These are phyloP conservation scores for Colletotrichum siamense DNA, from an alignment of 2,329 filamentous ascomycete species.

Conservation along the genomic window DNA sequence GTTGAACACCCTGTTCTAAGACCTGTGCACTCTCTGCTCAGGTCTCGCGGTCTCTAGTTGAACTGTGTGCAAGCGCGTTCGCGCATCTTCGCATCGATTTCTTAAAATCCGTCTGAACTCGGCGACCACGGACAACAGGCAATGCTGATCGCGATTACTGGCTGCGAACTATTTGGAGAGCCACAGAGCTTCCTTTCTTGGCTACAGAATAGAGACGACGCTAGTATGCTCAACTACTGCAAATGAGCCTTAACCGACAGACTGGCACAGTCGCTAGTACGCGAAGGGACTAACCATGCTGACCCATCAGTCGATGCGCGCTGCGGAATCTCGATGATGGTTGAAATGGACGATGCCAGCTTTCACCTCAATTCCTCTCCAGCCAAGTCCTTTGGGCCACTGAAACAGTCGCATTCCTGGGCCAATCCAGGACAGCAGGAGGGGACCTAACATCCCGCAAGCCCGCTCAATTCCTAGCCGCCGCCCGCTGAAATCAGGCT, in stretches of 20 bases:
- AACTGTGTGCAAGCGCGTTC: background rate
- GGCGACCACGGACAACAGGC: background rate
- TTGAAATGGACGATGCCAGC: conserved; percentile 1
- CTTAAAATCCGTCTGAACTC: background rate
- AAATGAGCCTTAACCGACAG: conserved; percentile 4
- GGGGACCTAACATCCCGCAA: background rate
- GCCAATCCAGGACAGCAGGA: background rate
- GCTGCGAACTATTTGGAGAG: background rate
- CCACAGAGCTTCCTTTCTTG: background rate
- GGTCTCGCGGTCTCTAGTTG: background rate
- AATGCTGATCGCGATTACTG: background rate
- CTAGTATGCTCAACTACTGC: background rate
- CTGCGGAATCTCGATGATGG: conserved; percentile 1
- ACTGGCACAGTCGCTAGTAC: background rate
- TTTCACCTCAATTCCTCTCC: background rate
- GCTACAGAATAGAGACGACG: background rate
- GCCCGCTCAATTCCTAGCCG: background rate
- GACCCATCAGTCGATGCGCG: background rate
- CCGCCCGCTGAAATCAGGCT: background rate
- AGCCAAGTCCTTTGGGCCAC: background rate
- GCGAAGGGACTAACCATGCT: background rate
- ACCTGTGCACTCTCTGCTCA: background rate
- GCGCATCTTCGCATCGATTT: background rate
- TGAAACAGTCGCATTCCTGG: background rate
- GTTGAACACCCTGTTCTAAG: background rate